Conservation (phyloP, 2,329 filamentous ascomycete genomes). For the Colletotrichum sp. region DNA sequence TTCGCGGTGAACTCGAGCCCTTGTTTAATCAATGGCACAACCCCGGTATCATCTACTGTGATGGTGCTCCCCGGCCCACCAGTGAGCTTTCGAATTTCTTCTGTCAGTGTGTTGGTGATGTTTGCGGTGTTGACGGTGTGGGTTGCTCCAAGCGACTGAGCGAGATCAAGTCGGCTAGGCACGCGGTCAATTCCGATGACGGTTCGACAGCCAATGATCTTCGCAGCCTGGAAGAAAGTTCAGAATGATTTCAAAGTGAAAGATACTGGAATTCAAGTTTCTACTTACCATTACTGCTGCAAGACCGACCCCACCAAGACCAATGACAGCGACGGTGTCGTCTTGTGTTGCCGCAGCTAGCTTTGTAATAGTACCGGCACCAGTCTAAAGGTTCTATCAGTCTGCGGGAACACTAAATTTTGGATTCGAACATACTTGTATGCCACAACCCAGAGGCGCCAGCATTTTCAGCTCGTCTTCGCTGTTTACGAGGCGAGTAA, state of each 20-base stretch:
- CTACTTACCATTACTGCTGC: background rate
- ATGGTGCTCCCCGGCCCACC: background rate
- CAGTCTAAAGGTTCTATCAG: background rate
- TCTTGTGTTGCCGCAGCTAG: background rate
- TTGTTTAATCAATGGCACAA: background rate
- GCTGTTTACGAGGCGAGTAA: background rate
- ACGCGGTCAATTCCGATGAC: background rate
- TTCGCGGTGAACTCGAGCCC: background rate
- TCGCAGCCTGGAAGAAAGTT: background rate
- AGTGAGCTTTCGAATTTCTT: background rate
- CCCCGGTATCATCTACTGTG: background rate
- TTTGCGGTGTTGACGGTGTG: background rate
- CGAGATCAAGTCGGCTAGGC: background rate
- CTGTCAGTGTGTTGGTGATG: background rate
- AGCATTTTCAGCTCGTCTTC: background rate
- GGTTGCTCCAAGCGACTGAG: background rate
- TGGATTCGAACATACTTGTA: background rate
- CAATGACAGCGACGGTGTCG: background rate
- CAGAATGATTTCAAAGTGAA: background rate
- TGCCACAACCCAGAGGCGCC: background rate
- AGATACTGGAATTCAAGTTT: rapidly evolving
- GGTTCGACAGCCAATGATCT: background rate
- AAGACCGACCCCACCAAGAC: background rate
- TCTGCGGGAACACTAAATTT: rapidly evolving
- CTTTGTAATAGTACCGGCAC: background rate